Base-by-base conservation (phyloP, 805 yeast genomes). In the Saturnispora saitoi region DNA sequence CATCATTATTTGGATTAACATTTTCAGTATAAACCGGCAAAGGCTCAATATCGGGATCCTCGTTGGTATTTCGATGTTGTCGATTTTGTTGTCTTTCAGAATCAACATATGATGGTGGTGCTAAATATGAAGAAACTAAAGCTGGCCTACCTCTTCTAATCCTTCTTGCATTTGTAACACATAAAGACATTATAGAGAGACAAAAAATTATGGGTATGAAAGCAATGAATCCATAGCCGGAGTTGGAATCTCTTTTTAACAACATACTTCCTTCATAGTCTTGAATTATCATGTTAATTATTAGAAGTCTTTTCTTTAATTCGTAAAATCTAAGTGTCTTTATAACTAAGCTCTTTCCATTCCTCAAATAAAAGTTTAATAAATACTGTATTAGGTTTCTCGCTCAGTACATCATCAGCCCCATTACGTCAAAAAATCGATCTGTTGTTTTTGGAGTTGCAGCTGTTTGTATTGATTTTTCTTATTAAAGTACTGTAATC, bases 41-140 rank as follows among this genome's bases (percentile, higher is more conserved):
- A 34, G 38, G 2, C 17, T 34, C 38, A 86, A 38, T 43, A 45
- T 3, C 54, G 49, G 14, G 36, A 40, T 10, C 46, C 19, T 26
- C 47, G 41, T 54, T 77, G 75, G 51, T 77, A 80, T 19, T 30
- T 20, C 15, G 28, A 15, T 34, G 17, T 4, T 8, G n/a, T 9
- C 17, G 17, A 7, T 20, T 10, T 20, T 34, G 38, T 20, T 15
- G 38, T 17, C 38, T 34, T 34, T 34, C 38, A 34, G 88, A 76
- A 55, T 81, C 87, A 43, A 70, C 61, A 58, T 86, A 86, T 10
- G 82, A 71, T 1, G 95, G 95, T 6, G 96, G 96, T 6, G 67
- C 58, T 43, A 63, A 50, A 42, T 61, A 61, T 4, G 49, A 53
- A 0, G 93, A 83, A 70, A 88, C 78, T 2, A 86, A 69, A 0